phyloP scores from a whole-genome alignment of 768 basidiomycete genomes.

The Lactarius sanguifluus region DNA sequence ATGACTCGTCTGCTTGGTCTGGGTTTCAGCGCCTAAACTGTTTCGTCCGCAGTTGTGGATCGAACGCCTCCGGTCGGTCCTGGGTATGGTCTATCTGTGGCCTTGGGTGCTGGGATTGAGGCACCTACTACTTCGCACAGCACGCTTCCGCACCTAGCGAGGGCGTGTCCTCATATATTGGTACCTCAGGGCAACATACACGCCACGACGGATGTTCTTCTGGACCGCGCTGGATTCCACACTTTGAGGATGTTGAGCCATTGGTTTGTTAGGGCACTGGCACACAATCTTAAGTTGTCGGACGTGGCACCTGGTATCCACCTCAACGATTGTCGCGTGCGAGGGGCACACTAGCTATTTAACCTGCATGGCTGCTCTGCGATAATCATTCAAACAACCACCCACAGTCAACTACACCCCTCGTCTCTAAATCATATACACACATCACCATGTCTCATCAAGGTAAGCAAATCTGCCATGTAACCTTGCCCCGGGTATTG shows the following conservation, averaged over 20 bases:
- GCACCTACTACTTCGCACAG: slow-evolving; percentile 2
- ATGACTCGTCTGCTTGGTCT: neutral
- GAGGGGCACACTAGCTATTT: slow-evolving; percentile 5
- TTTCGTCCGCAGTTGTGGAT: neutral
- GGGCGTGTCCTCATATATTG: neutral
- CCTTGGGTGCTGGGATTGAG: neutral
- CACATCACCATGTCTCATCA: neutral
- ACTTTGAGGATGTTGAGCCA: neutral
- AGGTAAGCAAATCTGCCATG: neutral
- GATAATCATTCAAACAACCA: neutral
- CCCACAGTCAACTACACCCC: neutral
- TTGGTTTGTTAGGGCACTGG: slow-evolving; percentile 1
- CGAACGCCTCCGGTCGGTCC: neutral
- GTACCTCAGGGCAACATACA: slow-evolving; percentile 4
- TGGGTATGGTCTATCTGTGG: neutral
- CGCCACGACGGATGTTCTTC: neutral
- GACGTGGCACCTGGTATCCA: slow-evolving; percentile 10
- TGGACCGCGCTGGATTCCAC: neutral
- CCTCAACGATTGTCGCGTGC: neutral
- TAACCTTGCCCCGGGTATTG: neutral
- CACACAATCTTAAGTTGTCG: neutral
- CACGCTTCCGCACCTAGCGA: neutral
- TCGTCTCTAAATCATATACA: neutral
- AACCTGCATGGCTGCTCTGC: neutral
- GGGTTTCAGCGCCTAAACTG: neutral